Evolutionary conservation across 257 asterid species (phyloP).

Genomic region (Mitragyna speciosa): DNA sequence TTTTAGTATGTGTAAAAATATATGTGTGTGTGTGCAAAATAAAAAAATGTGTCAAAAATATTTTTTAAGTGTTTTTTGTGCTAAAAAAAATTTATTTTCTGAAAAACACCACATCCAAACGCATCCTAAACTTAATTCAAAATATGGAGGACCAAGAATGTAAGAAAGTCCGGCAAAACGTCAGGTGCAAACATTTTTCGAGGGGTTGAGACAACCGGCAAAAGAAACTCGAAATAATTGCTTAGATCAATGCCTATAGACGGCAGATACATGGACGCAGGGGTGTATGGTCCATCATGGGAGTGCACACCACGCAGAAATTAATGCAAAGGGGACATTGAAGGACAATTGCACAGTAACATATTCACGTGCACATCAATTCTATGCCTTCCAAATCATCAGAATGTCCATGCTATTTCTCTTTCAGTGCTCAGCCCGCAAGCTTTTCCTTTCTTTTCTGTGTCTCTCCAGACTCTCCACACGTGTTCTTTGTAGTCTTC

Average conservation of each 20-base stretch:
- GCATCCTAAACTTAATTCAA: too few relatives aligned
- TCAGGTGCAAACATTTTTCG: too few relatives aligned
- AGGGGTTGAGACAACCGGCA: too few relatives aligned
- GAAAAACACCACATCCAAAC: too few relatives aligned
- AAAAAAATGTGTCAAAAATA: too few relatives aligned
- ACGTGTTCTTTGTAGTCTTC: slow-evolving; percentile 48
- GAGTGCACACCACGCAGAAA: slow-evolving; percentile 36
- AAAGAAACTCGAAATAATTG: too few relatives aligned
- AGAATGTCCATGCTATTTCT: slow-evolving; percentile 54
- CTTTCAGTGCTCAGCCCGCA: slow-evolving; percentile 4
- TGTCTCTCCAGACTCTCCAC: slow-evolving; percentile 25
- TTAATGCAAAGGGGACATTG: slow-evolving; percentile 42
- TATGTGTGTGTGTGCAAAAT: too few relatives aligned
- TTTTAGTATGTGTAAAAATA: too few relatives aligned
- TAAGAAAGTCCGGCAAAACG: too few relatives aligned
- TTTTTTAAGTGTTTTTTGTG: too few relatives aligned
- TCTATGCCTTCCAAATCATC: slow-evolving; percentile 32
- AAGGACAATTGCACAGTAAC: slow-evolving; percentile 36
- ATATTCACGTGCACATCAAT: slow-evolving; percentile 74
- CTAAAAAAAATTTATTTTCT: too few relatives aligned
- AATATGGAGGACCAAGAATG: too few relatives aligned
- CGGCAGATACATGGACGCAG: neutral
- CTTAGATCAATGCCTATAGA: neutral
- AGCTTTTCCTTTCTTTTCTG: slow-evolving; percentile 10
- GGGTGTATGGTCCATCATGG: neutral